Conservation (phyloP, 176 grass and related monocot genomes). For the Guadua angustifolia region DNA sequence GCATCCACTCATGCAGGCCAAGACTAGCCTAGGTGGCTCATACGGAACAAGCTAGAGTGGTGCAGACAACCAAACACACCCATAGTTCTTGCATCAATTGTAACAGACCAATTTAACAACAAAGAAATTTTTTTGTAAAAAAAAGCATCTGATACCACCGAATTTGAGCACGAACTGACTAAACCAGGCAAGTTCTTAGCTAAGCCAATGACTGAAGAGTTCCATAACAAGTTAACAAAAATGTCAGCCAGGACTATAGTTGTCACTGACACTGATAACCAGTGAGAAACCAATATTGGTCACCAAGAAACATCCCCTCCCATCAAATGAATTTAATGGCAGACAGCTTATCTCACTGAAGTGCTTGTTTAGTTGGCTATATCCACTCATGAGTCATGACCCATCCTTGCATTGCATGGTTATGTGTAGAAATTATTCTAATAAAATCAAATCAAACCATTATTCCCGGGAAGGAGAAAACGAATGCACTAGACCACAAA, state of each 20-base stretch:
- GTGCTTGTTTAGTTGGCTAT: slow-evolving; percentile 22
- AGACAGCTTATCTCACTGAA: background rate
- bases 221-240: slow-evolving; percentile 11
- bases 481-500: slow-evolving; percentile 8
- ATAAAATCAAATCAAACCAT: slow-evolving; percentile 23
- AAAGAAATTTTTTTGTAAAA: background rate
- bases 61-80: too few relatives aligned
- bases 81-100: background rate
- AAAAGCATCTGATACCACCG: background rate
- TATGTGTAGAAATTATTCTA: background rate
- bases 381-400: background rate
- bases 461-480: slow-evolving; percentile 8
- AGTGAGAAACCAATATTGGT: background rate
- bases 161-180: background rate
- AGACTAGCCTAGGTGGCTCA: too few relatives aligned
- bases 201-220: background rate
- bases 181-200: slow-evolving; percentile 14
- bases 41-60: too few relatives aligned
- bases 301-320: slow-evolving; percentile 18
- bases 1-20: too few relatives aligned
- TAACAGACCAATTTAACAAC: background rate
- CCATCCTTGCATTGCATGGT: background rate
- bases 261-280: background rate
- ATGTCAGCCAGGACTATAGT: slow-evolving; percentile 1
- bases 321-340: slow-evolving; percentile 4